Percentiles rank a stretch among this genome's conserved stretches.
phyloP scores from a whole-genome alignment of 345 rosid genomes.

The Eucalyptus regnans region DNA sequence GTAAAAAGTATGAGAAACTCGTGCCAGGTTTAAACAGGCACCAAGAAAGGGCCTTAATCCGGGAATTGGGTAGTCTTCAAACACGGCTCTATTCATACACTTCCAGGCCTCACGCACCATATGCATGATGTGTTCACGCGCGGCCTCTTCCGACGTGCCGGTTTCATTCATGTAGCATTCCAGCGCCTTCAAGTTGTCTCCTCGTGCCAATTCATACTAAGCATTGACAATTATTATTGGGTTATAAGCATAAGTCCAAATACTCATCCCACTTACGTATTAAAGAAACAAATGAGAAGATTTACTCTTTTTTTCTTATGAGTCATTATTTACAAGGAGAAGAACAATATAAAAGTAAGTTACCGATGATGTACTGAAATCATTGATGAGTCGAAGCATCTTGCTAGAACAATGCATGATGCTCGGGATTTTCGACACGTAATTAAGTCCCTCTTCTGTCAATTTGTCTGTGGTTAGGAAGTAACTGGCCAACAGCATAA shows the following conservation, averaged over 20 bases:
- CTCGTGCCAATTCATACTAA: background rate
- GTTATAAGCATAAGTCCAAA: background rate
- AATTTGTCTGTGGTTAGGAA: background rate
- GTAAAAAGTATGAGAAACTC: too few species aligned
- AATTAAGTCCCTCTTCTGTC: background rate
- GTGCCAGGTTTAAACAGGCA: too few species aligned
- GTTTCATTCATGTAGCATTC: too few species aligned
- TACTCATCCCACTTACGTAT: background rate
- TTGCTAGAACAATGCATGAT: background rate
- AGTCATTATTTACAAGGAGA: background rate
- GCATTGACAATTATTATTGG: background rate
- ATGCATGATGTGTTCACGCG: too few species aligned
- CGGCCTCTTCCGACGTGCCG: too few species aligned
- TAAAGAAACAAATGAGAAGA: background rate
- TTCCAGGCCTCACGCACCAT: too few species aligned
- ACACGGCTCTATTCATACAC: too few species aligned
- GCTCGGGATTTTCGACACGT: background rate
- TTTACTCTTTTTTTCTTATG: too few species aligned
- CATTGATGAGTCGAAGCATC: slow-evolving; percentile 1
- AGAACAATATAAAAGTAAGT: background rate
- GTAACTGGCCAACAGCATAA: background rate
- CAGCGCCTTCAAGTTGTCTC: too few species aligned
- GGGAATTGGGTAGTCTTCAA: too few species aligned
- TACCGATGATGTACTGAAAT: slow-evolving; percentile 5
- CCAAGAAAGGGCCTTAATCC: too few species aligned